These are phyloP conservation scores for Antonospora locustae DNA, from an alignment of 371 early-diverging fungal species.

Conservation along the genomic window DNA sequence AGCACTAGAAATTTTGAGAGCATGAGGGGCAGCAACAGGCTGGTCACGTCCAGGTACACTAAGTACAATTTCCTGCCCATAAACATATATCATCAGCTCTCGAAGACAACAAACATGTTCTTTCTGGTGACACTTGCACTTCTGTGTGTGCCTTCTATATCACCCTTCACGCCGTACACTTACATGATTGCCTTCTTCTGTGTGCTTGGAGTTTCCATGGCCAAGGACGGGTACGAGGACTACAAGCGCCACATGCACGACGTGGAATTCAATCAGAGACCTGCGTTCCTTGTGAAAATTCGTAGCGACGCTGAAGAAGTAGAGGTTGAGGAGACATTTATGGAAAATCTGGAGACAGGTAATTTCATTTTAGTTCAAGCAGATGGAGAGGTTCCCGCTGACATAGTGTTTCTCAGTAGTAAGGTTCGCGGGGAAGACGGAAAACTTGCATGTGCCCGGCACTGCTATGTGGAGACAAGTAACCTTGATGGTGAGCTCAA, in stretches of 20 bases:
- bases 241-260: conserved; percentile 72
- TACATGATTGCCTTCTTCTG: conserved; percentile 60
- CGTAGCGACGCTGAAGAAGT: background rate
- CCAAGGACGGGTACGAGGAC: conserved; percentile 82
- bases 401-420: conserved; percentile 56
- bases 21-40: conserved; percentile 24
- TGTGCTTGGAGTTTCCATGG: conserved; percentile 66
- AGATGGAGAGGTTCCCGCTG: conserved; percentile 58
- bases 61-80: conserved; percentile 70
- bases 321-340: conserved; percentile 2
- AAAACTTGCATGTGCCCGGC: conserved; percentile 54
- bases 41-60: conserved; percentile 63
- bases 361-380: conserved; percentile 56
- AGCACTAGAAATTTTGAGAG: too few relatives aligned
- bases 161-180: conserved; percentile 52
- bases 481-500: conserved; percentile 88
- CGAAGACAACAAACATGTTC: conserved; percentile 73
- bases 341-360: conserved; percentile 56
- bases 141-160: conserved; percentile 69
- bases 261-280: conserved; percentile 64
- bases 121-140: conserved; percentile 70
- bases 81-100: conserved; percentile 74
- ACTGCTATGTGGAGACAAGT: conserved; percentile 81
- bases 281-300: background rate
- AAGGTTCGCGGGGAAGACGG: conserved; percentile 35